Conservation (phyloP, 2,329 filamentous ascomycete genomes). For the Tolypocladium inflatum region DNA sequence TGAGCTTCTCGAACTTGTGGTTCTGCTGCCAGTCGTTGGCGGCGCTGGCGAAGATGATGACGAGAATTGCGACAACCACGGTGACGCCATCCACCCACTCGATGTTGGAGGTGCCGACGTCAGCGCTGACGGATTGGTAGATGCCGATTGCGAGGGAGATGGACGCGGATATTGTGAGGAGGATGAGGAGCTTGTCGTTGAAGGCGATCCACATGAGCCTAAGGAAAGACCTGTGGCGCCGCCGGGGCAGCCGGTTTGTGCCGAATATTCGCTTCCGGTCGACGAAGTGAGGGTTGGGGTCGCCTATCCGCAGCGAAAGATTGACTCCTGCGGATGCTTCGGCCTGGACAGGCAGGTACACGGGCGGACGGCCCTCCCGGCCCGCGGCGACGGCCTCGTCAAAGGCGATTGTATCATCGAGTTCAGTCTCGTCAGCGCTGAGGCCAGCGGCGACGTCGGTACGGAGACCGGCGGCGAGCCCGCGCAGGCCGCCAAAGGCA, state of each 20-base stretch:
- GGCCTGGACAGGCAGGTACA: constrained; percentile 7
- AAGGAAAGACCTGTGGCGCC: constrained; percentile 60
- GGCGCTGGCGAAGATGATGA: constrained; percentile 70
- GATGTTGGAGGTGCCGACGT: constrained; percentile 42
- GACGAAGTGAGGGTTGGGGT: constrained; percentile 15
- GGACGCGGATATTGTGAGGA: constrained; percentile 61
- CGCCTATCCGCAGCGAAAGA: constrained; percentile 19
- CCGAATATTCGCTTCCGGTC: constrained; percentile 64
- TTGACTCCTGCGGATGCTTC: constrained; percentile 10
- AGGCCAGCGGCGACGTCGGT: constrained; percentile 38
- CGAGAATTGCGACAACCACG: constrained; percentile 65
- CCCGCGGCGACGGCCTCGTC: constrained; percentile 36
- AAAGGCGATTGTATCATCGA: constrained; percentile 36
- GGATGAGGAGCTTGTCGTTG: constrained; percentile 70
- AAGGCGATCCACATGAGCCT: constrained; percentile 67
- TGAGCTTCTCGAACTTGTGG: constrained; percentile 69
- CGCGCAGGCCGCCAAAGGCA: constrained; percentile 42
- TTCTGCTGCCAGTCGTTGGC: constrained; percentile 78
- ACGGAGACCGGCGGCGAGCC: constrained; percentile 41
- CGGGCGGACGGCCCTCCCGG: constrained; percentile 17
- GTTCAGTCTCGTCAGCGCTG: constrained; percentile 36
- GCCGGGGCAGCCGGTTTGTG: constrained; percentile 46
- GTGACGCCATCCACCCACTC: constrained; percentile 80
- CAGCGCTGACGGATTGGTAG: constrained; percentile 57
- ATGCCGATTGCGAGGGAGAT: constrained; percentile 67